A percentile compares a stretch with the other conserved stretches of the same genome.
These are phyloP conservation scores for Cladosporium colombiae DNA, from an alignment of 2,329 filamentous ascomycete genomes.

Conservation along the genomic window DNA sequence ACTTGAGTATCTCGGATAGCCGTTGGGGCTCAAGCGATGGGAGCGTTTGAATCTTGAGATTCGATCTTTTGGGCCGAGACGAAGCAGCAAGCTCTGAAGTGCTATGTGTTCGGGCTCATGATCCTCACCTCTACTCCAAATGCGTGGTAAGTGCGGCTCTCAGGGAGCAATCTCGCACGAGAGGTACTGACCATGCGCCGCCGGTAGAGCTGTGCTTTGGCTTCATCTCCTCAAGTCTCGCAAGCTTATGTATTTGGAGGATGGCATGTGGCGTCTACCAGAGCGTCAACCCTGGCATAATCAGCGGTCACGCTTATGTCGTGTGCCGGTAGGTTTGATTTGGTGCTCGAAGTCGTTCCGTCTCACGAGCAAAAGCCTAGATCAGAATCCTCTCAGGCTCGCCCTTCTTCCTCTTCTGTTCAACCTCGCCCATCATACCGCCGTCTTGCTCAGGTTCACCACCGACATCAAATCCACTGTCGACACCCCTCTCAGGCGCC, in stretches of 20 bases:
- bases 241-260: not conserved
- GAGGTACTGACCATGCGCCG: not conserved
- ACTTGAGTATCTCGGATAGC: not conserved
- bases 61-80: not conserved
- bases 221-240: not conserved
- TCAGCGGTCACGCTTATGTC: not conserved
- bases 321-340: not conserved
- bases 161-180: not conserved
- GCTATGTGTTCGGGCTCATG: too few relatives aligned
- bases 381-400: constrained; percentile 41
- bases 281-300: not conserved
- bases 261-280: not conserved
- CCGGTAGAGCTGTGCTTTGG: not conserved
- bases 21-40: not conserved
- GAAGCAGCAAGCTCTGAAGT: not conserved
- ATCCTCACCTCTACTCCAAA: not conserved
- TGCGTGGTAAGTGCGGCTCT: not conserved
- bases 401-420: constrained; percentile 34
- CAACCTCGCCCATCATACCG: constrained; percentile 36
- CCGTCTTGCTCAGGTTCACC: constrained; percentile 27
- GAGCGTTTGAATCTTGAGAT: not conserved
- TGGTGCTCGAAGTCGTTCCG: too few relatives aligned
- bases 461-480: constrained; percentile 34
- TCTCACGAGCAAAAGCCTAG: constrained; percentile 16
- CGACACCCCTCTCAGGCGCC: constrained; percentile 38